A percentile compares a stretch with the other conserved stretches of the same genome.
phyloP scores from a whole-genome alignment of 345 rosid genomes.

The Eucalyptus leucophloia region DNA sequence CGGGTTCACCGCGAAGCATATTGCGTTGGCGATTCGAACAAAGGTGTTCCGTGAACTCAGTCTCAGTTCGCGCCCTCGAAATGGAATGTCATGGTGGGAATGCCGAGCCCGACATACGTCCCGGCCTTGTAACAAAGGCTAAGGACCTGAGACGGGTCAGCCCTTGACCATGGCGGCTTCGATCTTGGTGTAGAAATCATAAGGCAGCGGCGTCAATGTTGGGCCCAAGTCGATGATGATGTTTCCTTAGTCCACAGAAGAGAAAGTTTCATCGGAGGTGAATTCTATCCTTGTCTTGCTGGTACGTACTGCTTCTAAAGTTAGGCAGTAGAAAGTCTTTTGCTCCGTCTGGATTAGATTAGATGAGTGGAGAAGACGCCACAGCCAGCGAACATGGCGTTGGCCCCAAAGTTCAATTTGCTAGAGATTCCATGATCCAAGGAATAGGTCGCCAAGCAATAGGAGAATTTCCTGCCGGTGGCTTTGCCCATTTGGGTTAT shows the following conservation, averaged over 20 bases:
- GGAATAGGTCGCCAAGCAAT: conserved; percentile 27
- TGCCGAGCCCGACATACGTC: too few species aligned
- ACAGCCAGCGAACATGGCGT: not conserved
- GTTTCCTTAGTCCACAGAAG: not conserved
- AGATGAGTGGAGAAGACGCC: conserved; percentile 24
- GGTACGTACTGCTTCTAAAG: conserved; percentile 27
- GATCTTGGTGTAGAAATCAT: conserved; percentile 8
- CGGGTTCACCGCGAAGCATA: too few species aligned
- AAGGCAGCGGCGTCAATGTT: conserved; percentile 18
- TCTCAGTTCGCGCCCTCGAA: too few species aligned
- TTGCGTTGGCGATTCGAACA: too few species aligned
- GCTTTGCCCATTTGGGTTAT: too few species aligned
- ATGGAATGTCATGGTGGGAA: too few species aligned
- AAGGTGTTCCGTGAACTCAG: too few species aligned
- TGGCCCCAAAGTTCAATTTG: not conserved
- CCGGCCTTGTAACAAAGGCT: too few species aligned
- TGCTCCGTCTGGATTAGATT: conserved; percentile 6
- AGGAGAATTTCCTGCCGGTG: conserved; percentile 18
- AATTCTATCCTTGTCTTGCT: not conserved
- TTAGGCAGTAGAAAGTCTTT: conserved; percentile 27
- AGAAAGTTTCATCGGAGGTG: not conserved
- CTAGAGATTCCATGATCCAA: conserved; percentile 3
- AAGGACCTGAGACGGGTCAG: too few species aligned
- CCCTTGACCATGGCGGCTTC: not conserved
- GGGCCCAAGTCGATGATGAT: not conserved